A percentile compares a stretch with the other conserved stretches of the same genome.
Conservation (phyloP, 23 red algal genomes). For the Gracilaria domingensis region DNA sequence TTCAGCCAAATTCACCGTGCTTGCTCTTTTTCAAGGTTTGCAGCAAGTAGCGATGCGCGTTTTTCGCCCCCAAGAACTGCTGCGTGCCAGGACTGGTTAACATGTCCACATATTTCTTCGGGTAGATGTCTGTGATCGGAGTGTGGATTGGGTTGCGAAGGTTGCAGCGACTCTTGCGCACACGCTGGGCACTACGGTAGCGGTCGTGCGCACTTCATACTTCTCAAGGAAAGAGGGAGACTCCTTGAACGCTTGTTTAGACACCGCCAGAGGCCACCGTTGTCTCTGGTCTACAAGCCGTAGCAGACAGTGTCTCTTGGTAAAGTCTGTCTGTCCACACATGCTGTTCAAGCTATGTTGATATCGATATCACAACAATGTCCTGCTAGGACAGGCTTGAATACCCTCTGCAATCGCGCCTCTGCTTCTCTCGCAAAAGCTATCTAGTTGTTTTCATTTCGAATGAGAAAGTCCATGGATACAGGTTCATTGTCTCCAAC, state of each 20-base stretch:
- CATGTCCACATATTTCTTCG: constrained; percentile 49
- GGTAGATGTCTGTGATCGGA: no score
- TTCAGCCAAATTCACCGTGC: constrained; percentile 54
- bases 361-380: constrained; percentile 21
- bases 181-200: no score
- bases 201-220: no score
- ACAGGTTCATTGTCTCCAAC: constrained; percentile 16
- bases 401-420: constrained; percentile 45
- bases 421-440: constrained; percentile 57
- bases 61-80: constrained; percentile 49
- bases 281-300: no score
- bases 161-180: no score
- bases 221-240: no score
- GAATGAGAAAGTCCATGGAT: constrained; percentile 62
- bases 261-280: no score
- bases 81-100: constrained; percentile 69
- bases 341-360: no score
- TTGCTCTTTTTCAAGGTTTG: constrained; percentile 43
- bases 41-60: constrained; percentile 27
- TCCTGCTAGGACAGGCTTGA: constrained; percentile 61
- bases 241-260: no score
- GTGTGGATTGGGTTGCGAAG: no score
- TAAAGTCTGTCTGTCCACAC: no score
- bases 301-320: no score
- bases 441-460: constrained; percentile 16